Percentiles rank a stretch among this genome's conserved stretches.
Conservation (phyloP, 495 filamentous ascomycete genomes). For the Talaromyces ruber region DNA sequence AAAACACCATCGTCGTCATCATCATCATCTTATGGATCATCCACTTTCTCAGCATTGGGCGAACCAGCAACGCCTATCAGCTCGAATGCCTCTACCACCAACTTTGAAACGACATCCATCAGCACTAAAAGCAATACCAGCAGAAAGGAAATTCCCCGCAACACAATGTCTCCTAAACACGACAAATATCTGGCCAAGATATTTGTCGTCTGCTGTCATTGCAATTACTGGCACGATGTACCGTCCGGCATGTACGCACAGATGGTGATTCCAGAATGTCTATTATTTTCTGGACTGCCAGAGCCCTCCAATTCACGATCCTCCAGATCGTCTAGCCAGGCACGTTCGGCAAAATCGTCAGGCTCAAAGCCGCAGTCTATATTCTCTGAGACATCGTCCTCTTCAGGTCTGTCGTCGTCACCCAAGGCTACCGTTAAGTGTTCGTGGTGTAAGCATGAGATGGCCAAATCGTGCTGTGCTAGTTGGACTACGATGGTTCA, state of each 20-base stretch:
- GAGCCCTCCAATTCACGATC: neutral
- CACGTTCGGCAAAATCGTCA: neutral
- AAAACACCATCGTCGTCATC: neutral
- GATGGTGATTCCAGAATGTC: constrained; percentile 55
- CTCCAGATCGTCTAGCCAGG: neutral
- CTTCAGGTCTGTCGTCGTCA: constrained; percentile 10
- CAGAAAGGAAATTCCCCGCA: constrained; percentile 5
- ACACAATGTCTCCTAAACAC: constrained; percentile 11
- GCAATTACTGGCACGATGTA: constrained; percentile 75
- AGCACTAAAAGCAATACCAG: neutral
- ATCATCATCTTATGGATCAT: neutral
- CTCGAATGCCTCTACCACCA: neutral
- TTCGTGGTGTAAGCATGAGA: constrained; percentile 71
- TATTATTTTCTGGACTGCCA: neutral
- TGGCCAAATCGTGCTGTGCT: constrained; percentile 63
- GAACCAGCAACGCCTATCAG: neutral
- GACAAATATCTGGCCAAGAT: constrained; percentile 59
- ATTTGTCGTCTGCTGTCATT: constrained; percentile 74
- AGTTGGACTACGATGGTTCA: constrained; percentile 66
- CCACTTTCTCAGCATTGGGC: neutral
- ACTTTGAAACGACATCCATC: neutral
- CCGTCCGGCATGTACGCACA: constrained; percentile 67
- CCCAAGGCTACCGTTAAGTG: constrained; percentile 55
- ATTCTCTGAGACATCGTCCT: constrained; percentile 7
- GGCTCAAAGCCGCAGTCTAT: neutral